A percentile compares a stretch with the other conserved stretches of the same genome.
Evolutionary conservation across 768 basidiomycete species (phyloP).

Genomic region (Kwoniella dendrophila): DNA sequence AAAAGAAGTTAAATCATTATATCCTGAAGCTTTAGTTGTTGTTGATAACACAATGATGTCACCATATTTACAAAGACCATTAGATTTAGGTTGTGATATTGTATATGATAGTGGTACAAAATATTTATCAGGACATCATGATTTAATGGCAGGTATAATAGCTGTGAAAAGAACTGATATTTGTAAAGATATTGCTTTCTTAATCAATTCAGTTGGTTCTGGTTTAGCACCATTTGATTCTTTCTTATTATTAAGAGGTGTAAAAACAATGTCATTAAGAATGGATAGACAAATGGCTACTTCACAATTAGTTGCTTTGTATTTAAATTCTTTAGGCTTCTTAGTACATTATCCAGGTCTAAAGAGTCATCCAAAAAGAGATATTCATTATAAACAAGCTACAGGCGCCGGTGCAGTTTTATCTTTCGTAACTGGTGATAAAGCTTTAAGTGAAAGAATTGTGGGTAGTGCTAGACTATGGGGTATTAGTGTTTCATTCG

Average conservation of each 20-base stretch:
- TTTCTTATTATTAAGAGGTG: conserved; percentile 91
- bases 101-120: conserved; percentile 98
- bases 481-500: conserved; percentile 98
- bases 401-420: conserved; percentile 90
- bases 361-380: conserved; percentile 74
- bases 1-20: conserved; percentile 69
- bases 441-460: conserved; percentile 83
- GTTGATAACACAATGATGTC: conserved; percentile 99
- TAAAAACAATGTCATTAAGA: conserved; percentile 92
- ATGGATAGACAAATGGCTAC: conserved; percentile 92
- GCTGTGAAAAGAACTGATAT: conserved; percentile 88
- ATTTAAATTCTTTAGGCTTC: conserved; percentile 83
- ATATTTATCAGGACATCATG: conserved; percentile 96
- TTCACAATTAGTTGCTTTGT: conserved; percentile 78
- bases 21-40: conserved; percentile 53
- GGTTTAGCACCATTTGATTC: conserved; percentile 93
- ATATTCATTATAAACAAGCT: conserved; percentile 87
- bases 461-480: conserved; percentile 90
- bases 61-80: conserved; percentile 90
- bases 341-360: conserved; percentile 90
- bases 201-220: conserved; percentile 91
- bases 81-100: conserved; percentile 94
- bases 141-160: conserved; percentile 97
- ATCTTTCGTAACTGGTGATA: conserved; percentile 91
- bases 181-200: conserved; percentile 85